These are phyloP conservation scores for Stropharia rugosoannulata DNA, from an alignment of 768 basidiomycete species.

Conservation along the genomic window DNA sequence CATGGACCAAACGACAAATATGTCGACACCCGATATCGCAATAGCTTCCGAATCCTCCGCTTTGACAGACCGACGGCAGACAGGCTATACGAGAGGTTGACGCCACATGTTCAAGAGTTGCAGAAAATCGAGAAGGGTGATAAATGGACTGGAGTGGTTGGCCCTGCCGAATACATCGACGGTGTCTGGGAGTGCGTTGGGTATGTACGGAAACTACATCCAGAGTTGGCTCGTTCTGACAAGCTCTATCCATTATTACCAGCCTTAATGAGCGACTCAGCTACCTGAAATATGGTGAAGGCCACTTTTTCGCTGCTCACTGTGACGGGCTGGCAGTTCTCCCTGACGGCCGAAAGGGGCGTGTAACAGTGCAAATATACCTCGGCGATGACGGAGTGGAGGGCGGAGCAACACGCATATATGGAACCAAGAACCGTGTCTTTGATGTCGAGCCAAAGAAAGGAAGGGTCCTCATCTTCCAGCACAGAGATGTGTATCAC, in stretches of 20 bases:
- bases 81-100: conserved; percentile 34
- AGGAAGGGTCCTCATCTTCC: conserved; percentile 44
- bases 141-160: conserved; percentile 33
- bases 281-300: conserved; percentile 42
- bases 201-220: conserved; percentile 20
- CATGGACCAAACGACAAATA: conserved; percentile 23
- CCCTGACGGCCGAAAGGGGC: conserved; percentile 35
- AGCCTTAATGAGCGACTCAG: conserved; percentile 45
- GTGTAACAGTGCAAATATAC: conserved; percentile 46
- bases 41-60: conserved; percentile 37
- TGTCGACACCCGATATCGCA: conserved; percentile 37
- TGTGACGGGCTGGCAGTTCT: conserved; percentile 36
- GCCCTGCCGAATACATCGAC: conserved; percentile 17
- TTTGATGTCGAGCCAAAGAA: conserved; percentile 42
- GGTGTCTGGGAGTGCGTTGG: conserved; percentile 36
- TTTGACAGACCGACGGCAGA: conserved; percentile 32
- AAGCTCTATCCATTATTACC: not conserved
- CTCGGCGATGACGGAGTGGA: conserved; percentile 36
- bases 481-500: conserved; percentile 39
- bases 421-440: conserved; percentile 24
- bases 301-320: conserved; percentile 41
- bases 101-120: conserved; percentile 37
- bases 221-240: not conserved
- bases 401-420: conserved; percentile 43
- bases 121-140: conserved; percentile 28